Evolutionary conservation across 441 rosid species (phyloP), one percentile per base, ranked within the genome.

Genomic region (Pelargonium cotyledonis): DNA sequence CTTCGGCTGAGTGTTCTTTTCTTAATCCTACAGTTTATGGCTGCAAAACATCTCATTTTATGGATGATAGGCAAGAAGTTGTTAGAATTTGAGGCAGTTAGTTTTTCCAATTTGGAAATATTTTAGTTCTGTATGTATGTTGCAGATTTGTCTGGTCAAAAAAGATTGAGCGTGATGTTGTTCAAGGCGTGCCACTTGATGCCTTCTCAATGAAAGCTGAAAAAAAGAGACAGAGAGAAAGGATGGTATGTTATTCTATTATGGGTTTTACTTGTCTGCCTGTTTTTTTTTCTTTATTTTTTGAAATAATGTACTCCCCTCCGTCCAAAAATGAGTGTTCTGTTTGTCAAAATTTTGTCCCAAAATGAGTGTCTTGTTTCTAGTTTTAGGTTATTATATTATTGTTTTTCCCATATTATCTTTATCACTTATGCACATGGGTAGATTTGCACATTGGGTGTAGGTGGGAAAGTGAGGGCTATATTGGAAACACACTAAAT

Each of bases 121-220:
- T 26, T 16, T 10, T 12, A 49, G n/a, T 62, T 62, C 26, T 12
- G 6, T 6, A 10, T 62, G 21, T 16, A 51, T 23, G 46, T 55
- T 84, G 71, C 82, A 94, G 95, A 69, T 91, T 91, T 81, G 97
- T 94, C 11, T 94, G 97, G 96, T 78, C 89, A 62, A 94, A 94
- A 82, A 91, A 91, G 81, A 94, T 94, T 67, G 97, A 89, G 74
- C 85, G 82, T 3, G 97, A 91, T 82, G 89, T 94, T 65, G 2
- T 80, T 53, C 87, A 82, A 38, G 96, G 97, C 15, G 91, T 73
- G n/a, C 74, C 89, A 0, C 80, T 91, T 53, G 95, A 88, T 0
- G 79, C 18, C 66, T 94, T 88, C 73, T 85, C 97, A 0, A 78
- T 82, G 55, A 94, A 85, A 84, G 86, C 97, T 15, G 98, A 94